Evolutionary conservation across 805 yeast species (phyloP).

Genomic region (Candida tibetensis): DNA sequence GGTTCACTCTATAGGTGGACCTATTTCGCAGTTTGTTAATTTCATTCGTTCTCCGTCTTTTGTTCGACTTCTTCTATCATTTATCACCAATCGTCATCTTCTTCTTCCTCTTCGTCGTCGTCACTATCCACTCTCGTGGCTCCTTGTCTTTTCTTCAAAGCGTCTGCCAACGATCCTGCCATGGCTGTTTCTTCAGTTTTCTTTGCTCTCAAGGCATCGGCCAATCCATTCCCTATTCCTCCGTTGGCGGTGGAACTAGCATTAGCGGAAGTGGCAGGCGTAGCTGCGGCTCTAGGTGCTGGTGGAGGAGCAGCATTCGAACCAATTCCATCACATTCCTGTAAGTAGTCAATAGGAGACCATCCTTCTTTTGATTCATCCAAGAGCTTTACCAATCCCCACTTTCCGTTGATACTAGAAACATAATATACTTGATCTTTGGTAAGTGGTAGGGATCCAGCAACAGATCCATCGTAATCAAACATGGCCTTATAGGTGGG

Average conservation of each 20-base stretch:
- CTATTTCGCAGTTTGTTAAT: no score
- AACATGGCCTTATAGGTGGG: conserved; percentile 85
- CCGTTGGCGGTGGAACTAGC: conserved; percentile 14
- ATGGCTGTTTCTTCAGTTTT: conserved; percentile 57
- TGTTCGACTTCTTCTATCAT: no score
- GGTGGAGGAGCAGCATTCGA: conserved; percentile 33
- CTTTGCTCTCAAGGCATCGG: conserved; percentile 65
- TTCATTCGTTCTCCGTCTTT: no score
- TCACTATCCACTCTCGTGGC: conserved; percentile 69
- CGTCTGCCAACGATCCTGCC: conserved; percentile 88
- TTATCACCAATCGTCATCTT: conserved; percentile 43
- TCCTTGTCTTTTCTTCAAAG: conserved; percentile 66
- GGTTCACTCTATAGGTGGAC: no score
- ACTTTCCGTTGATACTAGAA: conserved; percentile 76
- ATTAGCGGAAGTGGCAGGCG: conserved; percentile 19
- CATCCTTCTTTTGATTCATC: conserved; percentile 87
- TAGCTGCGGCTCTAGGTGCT: conserved; percentile 29
- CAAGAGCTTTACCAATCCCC: conserved; percentile 85
- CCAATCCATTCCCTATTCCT: conserved; percentile 53
- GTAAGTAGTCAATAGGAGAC: conserved; percentile 94
- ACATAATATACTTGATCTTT: conserved; percentile 77
- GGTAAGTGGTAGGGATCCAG: conserved; percentile 72
- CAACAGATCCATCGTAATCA: conserved; percentile 84
- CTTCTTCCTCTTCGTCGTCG: conserved; percentile 68
- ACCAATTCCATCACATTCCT: conserved; percentile 42